Conservation (phyloP, 768 basidiomycete species). For the Macrocybe gigantea region DNA sequence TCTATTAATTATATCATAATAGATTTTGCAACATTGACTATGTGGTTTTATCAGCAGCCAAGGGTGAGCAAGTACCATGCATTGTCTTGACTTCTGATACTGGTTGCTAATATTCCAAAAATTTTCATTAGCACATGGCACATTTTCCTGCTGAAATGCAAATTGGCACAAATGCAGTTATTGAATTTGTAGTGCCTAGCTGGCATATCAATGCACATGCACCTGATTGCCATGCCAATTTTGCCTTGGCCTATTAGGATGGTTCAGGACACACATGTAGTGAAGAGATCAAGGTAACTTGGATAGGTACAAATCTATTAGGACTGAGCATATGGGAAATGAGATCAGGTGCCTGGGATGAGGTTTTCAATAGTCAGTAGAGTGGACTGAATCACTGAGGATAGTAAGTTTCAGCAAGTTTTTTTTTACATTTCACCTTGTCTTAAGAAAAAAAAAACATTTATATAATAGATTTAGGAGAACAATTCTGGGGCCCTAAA, state of each 20-base stretch:
- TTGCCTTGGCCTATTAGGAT: constrained; percentile 21
- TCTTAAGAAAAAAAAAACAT: no score
- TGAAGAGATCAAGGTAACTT: constrained; percentile 29
- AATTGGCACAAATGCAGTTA: not conserved
- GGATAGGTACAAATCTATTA: constrained; percentile 26
- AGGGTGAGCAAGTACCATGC: not conserved
- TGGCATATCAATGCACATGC: constrained; percentile 32
- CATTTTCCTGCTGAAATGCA: constrained; percentile 4
- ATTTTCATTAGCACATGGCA: constrained; percentile 7
- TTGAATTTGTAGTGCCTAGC: constrained; percentile 23
- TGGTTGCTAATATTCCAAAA: constrained; percentile 15
- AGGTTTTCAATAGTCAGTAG: constrained; percentile 33
- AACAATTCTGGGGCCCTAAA: not conserved
- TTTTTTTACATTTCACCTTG: not conserved
- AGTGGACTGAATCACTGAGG: constrained; percentile 29
- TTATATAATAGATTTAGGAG: not conserved
- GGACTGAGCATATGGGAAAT: constrained; percentile 29
- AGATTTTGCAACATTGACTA: constrained; percentile 12
- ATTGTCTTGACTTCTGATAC: constrained; percentile 18
- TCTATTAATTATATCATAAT: not conserved
- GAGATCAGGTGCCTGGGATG: constrained; percentile 23
- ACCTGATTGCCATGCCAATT: constrained; percentile 18
- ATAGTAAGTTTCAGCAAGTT: constrained; percentile 15
- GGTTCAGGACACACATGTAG: constrained; percentile 20
- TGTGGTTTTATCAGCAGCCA: constrained; percentile 2